Base-by-base conservation (phyloP, 2,329 filamentous ascomycete species). In the Blastomyces parvus region DNA sequence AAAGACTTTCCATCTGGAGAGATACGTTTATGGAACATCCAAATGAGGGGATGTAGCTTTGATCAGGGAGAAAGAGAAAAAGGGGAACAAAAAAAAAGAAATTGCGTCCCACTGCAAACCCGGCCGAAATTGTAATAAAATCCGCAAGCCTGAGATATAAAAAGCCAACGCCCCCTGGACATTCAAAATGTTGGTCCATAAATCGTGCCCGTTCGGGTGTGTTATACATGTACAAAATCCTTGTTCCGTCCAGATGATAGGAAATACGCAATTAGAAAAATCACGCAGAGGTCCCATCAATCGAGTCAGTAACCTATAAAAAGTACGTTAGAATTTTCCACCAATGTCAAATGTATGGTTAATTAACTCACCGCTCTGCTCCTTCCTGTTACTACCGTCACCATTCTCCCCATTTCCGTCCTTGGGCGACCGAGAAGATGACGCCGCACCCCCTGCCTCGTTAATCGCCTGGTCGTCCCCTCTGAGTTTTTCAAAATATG, bases 401-500 rank as follows among this genome's bases (percentile, higher is more conserved):
- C 67, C 70, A 48, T 67, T 69, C 61, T 71, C 72, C 22, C 69
- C 70, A 53, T 69, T 69, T 52, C 68, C 69, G 53, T 70, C 73
- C 22, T 74, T 74, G 50, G 71, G 73, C 27, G 42, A 36, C 42
- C 27, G 42, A 36, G 58, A 59, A 19, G 58, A 27, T 13, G 40
- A 46, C 30, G 42, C 58, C 17, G 40, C 40, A 30, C 25, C 58
- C 17, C 42, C 40, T n/a, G 72, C 69, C 42, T 70, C 72, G 48
- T 64, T 64, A 67, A 73, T 8, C 0, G 81, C 89, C 69, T 88
- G 80, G 55, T 91, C 89, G 75, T 97, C 94, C 64, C 94, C 94
- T 66, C 94, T 84, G 69, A 99, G 77, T 78, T 94, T 93, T 60
- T 93, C 93, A 82, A 99, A 99, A 74, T 97, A 96, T 1, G 85